phyloP scores from a whole-genome alignment of 2,329 filamentous ascomycete genomes.

The Venturia carpophila region DNA sequence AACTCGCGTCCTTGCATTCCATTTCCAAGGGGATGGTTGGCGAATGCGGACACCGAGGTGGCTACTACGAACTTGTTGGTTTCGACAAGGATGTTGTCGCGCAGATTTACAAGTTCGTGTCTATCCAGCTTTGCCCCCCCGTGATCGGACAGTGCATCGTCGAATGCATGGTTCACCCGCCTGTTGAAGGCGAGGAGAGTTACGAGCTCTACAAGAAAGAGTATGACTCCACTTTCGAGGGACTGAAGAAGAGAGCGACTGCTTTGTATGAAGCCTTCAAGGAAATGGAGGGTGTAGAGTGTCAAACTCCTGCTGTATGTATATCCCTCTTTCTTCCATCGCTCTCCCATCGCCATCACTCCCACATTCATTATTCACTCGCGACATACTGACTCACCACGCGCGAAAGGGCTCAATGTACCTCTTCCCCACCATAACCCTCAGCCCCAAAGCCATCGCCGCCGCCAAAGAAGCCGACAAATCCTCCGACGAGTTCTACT shows the following conservation, averaged over 20 bases:
- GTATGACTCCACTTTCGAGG: conserved; percentile 73
- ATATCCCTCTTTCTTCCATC: conserved; percentile 17
- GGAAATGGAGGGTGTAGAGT: conserved; percentile 93
- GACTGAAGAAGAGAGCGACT: conserved; percentile 68
- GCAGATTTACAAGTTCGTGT: conserved; percentile 98
- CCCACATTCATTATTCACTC: conserved; percentile 3
- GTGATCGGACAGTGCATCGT: conserved; percentile 95
- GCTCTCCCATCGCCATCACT: conserved; percentile 6
- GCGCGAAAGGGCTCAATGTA: conserved; percentile 79
- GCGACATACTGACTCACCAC: neutral
- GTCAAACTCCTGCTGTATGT: conserved; percentile 65
- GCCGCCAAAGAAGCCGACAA: conserved; percentile 67
- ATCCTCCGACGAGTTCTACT: conserved; percentile 87
- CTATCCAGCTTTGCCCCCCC: conserved; percentile 91
- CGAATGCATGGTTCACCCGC: conserved; percentile 97
- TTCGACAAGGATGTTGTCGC: conserved; percentile 80
- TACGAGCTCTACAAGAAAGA: conserved; percentile 77
- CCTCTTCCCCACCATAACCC: conserved; percentile 87
- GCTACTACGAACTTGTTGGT: conserved; percentile 92
- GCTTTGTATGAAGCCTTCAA: conserved; percentile 86
- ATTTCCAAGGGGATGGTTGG: conserved; percentile 98
- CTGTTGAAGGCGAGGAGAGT: conserved; percentile 71
- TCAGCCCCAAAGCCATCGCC: conserved; percentile 67
- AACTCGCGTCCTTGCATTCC: conserved; percentile 87
- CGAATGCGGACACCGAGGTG: conserved; percentile 94